Evolutionary conservation across 805 yeast species (phyloP).

Genomic region (Saccharomycopsis malanga): DNA sequence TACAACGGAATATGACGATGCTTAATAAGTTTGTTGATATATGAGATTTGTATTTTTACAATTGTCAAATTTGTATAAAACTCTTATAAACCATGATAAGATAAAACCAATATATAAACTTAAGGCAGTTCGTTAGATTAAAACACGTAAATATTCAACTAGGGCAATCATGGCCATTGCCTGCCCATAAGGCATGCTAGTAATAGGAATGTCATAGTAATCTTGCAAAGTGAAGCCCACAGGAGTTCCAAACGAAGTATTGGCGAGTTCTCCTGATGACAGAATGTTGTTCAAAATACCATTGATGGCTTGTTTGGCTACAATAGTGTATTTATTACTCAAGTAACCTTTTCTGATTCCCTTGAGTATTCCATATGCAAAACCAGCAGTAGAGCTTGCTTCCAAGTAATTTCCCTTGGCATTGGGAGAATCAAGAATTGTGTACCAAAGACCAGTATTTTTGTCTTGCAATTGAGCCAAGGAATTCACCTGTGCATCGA

Average conservation of each 20-base stretch:
- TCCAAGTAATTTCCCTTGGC: slow-evolving; percentile 27
- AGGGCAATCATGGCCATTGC: slow-evolving; percentile 35
- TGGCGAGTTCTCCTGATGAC: slow-evolving; percentile 29
- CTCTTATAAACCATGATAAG: not conserved
- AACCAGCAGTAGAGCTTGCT: slow-evolving; percentile 33
- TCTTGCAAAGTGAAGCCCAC: slow-evolving; percentile 31
- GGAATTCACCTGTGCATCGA: slow-evolving; percentile 29
- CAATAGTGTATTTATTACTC: slow-evolving; percentile 24
- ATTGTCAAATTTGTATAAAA: not conserved
- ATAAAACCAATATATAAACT: not conserved
- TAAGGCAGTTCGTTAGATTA: too few relatives aligned
- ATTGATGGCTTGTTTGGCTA: slow-evolving; percentile 29
- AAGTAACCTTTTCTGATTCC: slow-evolving; percentile 28
- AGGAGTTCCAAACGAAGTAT: slow-evolving; percentile 34
- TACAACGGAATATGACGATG: not conserved
- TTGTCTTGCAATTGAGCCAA: slow-evolving; percentile 27
- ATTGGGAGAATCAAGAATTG: slow-evolving; percentile 29
- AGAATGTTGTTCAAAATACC: slow-evolving; percentile 29
- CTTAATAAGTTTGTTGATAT: not conserved
- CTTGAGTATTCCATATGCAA: slow-evolving; percentile 33
- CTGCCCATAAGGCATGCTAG: slow-evolving; percentile 33
- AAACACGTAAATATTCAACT: slow-evolving; percentile 25
- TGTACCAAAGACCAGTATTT: slow-evolving; percentile 30
- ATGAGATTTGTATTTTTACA: not conserved
- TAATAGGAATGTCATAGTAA: slow-evolving; percentile 31